Conservation (phyloP, 192 early-diverging fungal species). For the Lobosporangium transversale region DNA sequence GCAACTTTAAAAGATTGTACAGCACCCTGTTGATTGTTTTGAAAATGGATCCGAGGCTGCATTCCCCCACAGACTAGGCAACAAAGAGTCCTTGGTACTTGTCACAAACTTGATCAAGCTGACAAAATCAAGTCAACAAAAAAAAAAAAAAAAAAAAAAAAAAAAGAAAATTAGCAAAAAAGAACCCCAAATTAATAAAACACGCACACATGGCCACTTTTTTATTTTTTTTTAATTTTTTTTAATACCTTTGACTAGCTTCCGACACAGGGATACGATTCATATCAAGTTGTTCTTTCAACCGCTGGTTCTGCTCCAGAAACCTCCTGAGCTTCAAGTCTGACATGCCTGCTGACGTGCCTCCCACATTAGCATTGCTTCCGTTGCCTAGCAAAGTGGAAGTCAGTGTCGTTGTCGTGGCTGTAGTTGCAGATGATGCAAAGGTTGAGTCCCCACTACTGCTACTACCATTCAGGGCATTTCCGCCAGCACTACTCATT, state of each 20-base stretch:
- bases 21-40: slow-evolving; percentile 59
- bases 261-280: slow-evolving; percentile 80
- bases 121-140: not conserved
- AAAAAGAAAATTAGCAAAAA: not conserved
- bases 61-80: slow-evolving; percentile 69
- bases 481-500: slow-evolving; percentile 14
- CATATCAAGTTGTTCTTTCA: slow-evolving; percentile 83
- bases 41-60: slow-evolving; percentile 71
- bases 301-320: slow-evolving; percentile 75
- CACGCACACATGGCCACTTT: no score
- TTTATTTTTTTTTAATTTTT: not conserved
- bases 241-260: slow-evolving; percentile 61
- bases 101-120: slow-evolving; percentile 65
- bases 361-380: slow-evolving; percentile 1
- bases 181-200: no score
- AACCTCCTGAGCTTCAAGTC: slow-evolving; percentile 78
- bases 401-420: slow-evolving; percentile 12
- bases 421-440: slow-evolving; percentile 28
- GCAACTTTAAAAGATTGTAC: slow-evolving; percentile 45
- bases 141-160: slow-evolving; percentile 10
- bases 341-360: slow-evolving; percentile 33
- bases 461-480: not conserved
- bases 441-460: not conserved
- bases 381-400: slow-evolving; percentile 12
- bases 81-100: slow-evolving; percentile 68